Base-by-base conservation (phyloP, 345 rosid species). In the Psidium friedrichsthalianum region DNA sequence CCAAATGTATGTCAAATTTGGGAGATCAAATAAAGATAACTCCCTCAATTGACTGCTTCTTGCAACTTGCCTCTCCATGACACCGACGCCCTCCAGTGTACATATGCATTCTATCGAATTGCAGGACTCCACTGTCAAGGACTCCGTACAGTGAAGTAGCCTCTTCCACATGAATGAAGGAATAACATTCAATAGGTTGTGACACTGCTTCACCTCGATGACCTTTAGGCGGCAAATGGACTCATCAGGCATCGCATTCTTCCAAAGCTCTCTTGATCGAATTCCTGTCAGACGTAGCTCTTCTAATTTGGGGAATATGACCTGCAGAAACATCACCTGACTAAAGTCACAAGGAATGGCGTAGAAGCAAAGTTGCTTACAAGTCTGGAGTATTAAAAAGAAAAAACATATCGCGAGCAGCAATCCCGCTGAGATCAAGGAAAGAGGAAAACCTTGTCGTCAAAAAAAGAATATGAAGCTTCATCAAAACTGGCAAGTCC, bases 401-500 rank as follows among this genome's bases (percentile, higher is more conserved):
- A 59, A n/a, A 8, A 59, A 27, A 27, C 18, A 0, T 12, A 27
- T 59, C 74, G 14, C 36, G 27, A 27, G 10, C 21, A 27, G 1
- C 0, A 18, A 13, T 27, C 6, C 1, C 7, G 1, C 10, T 27
- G 0, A 59, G 74, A 27, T 27, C n/a, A 59, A 27, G 74, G 74
- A 27, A 27, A 59, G 74, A 59, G 74, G 74, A 59, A 59, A 59
- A 59, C 74, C 74, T 59, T 59, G 2, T 59, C 21, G 10, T 59
- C 10, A 59, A 59, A 59, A 3, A 59, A 59, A 27, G 40, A 27
- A 59, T 27, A 4, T 27, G 74, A 0, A 27, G 4, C 7, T 59
- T 27, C 0, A 59, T 13, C 0, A 3, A 0, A 59, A 54, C 2
- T 0, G 0, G 4, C 32, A 55, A 4, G 0, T 55, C 21, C 58